phyloP scores from a whole-genome alignment of 352 stramenopile species.

The Achlya hypogyna region DNA sequence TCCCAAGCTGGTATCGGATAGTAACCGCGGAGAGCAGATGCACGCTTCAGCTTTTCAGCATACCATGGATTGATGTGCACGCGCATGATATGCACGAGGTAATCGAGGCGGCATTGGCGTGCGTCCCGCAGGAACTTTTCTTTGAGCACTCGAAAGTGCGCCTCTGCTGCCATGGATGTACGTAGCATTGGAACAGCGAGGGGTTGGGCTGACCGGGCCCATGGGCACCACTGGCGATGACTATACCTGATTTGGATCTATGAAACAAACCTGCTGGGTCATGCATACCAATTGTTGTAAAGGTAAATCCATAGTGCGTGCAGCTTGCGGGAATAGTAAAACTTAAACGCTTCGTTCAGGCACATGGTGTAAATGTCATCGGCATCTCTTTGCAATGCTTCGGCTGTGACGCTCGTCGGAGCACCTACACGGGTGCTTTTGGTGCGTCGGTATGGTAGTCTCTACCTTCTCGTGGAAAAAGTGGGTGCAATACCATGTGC shows the following conservation, averaged over 20 bases:
- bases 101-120: neutral
- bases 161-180: neutral
- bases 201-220: neutral
- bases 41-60: neutral
- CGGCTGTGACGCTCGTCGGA: too few species aligned
- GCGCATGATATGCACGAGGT: neutral
- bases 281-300: neutral
- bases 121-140: neutral
- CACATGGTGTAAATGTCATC: neutral
- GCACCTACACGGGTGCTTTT: too few species aligned
- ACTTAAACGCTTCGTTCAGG: neutral
- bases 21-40: neutral
- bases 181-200: neutral
- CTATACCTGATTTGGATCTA: too few species aligned
- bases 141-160: neutral
- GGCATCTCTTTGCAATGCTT: too few species aligned
- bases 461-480: too few species aligned
- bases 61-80: neutral
- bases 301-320: neutral
- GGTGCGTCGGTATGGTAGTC: too few species aligned
- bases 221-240: neutral
- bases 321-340: neutral
- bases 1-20: neutral
- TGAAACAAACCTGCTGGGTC: too few species aligned
- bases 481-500: too few species aligned